Conservation (phyloP, 495 filamentous ascomycete species). For the Penicillium egyptiacum region DNA sequence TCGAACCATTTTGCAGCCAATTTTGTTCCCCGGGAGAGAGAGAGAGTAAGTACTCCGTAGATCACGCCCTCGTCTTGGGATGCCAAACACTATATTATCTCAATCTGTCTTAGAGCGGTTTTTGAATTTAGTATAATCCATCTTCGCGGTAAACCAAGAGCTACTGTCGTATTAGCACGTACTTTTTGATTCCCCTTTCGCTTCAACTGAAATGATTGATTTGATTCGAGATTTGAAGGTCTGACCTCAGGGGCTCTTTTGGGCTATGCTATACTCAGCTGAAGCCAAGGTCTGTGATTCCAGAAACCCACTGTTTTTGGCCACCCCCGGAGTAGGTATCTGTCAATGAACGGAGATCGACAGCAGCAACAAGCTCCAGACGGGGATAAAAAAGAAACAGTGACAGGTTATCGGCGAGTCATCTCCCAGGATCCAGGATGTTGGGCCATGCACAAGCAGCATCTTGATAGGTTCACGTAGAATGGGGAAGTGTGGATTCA, state of each 20-base stretch:
- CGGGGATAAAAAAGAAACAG: slow-evolving; percentile 2
- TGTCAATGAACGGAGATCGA: slow-evolving; percentile 21
- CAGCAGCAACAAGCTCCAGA: slow-evolving; percentile 6
- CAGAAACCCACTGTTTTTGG: neutral
- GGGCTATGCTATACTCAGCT: slow-evolving; percentile 3
- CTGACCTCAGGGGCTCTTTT: slow-evolving; percentile 29
- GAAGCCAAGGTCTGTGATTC: neutral
- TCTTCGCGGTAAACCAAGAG: slow-evolving; percentile 1
- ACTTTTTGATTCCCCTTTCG: slow-evolving; percentile 5
- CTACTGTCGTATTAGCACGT: slow-evolving; percentile 9
- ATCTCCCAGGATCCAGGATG: slow-evolving; percentile 31
- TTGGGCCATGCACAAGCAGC: slow-evolving; percentile 29
- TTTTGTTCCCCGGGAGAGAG: neutral
- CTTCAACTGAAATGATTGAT: too few relatives aligned
- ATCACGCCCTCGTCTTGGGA: slow-evolving; percentile 8
- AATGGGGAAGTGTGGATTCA: slow-evolving; percentile 5
- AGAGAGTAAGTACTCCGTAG: too few relatives aligned
- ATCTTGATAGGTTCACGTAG: slow-evolving; percentile 29
- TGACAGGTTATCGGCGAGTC: slow-evolving; percentile 24
- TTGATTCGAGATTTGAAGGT: slow-evolving; percentile 17
- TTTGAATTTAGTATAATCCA: neutral
- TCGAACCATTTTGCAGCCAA: slow-evolving; percentile 20
- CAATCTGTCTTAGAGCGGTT: slow-evolving; percentile 23
- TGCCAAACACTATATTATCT: slow-evolving; percentile 12
- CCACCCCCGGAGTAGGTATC: neutral